These are phyloP conservation scores for Podochytrium sp. DNA, from an alignment of 192 early-diverging fungal species.

Conservation along the genomic window DNA sequence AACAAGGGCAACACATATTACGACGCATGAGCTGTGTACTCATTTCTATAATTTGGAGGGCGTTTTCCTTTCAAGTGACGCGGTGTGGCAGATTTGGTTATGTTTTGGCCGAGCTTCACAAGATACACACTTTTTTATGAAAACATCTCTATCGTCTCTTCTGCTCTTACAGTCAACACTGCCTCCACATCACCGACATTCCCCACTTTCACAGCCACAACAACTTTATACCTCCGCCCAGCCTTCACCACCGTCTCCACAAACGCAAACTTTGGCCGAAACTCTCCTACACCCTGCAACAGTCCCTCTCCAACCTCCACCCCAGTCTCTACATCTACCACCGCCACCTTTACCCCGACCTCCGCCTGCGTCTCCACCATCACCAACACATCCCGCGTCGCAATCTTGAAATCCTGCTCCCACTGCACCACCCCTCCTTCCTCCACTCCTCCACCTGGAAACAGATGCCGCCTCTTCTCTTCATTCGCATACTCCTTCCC, in stretches of 20 bases:
- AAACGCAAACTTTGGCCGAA: conserved; percentile 13
- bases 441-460: neutral
- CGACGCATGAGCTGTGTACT: no score
- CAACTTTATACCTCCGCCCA: neutral
- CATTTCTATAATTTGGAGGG: no score
- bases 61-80: no score
- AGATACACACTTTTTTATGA: no score
- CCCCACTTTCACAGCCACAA: neutral
- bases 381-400: neutral
- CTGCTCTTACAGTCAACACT: neutral
- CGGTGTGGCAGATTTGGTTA: no score
- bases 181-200: neutral
- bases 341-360: neutral
- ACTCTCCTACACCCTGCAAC: neutral
- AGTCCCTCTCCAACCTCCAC: no score
- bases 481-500: conserved; percentile 61
- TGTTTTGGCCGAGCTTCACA: no score
- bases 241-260: neutral
- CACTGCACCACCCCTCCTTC: neutral
- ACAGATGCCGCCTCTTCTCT: conserved; percentile 27
- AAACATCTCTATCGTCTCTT: neutral
- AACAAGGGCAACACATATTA: no score
- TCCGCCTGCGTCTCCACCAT: conserved; percentile 15
- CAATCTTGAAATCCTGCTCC: neutral
- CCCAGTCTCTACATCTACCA: conserved; percentile 10